Percentiles rank a stretch among this genome's conserved stretches.
Evolutionary conservation across 2,329 filamentous ascomycete species (phyloP).

Genomic region (Exophiala sp.): DNA sequence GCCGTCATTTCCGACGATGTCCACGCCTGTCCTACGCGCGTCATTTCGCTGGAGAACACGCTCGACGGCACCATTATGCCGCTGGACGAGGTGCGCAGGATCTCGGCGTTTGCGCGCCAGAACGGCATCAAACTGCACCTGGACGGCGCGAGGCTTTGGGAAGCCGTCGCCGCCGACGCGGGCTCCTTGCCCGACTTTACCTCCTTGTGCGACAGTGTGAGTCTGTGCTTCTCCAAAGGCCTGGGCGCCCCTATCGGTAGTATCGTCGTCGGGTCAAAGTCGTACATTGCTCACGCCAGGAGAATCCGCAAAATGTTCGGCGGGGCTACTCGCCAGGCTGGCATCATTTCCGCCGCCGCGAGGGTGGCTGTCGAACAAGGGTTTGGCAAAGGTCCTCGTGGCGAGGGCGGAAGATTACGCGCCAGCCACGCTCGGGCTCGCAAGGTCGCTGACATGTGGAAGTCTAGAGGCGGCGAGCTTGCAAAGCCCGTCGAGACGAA

Average conservation of each 20-base stretch:
- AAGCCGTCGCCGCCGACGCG: constrained; percentile 66
- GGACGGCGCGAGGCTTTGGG: constrained; percentile 77
- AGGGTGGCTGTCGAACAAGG: constrained; percentile 73
- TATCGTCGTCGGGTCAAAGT: constrained; percentile 58
- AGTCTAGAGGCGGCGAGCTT: constrained; percentile 60
- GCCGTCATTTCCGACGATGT: constrained; percentile 63
- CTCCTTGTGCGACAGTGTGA: constrained; percentile 65
- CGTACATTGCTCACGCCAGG: constrained; percentile 60
- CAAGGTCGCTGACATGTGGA: constrained; percentile 61
- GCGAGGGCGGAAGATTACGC: constrained; percentile 57
- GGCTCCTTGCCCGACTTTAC: constrained; percentile 63
- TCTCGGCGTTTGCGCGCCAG: constrained; percentile 62
- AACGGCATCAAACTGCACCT: constrained; percentile 65
- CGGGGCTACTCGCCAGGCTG: constrained; percentile 69
- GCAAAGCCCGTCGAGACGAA: constrained; percentile 74
- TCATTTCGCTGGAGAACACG: constrained; percentile 83
- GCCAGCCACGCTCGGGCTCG: constrained; percentile 58
- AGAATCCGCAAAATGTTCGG: constrained; percentile 77
- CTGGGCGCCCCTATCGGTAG: constrained; percentile 75
- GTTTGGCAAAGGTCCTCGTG: constrained; percentile 55
- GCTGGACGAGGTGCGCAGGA: constrained; percentile 61
- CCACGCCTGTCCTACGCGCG: constrained; percentile 70
- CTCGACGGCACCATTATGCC: constrained; percentile 74
- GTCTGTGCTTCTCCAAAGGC: constrained; percentile 75
- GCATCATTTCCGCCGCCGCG: constrained; percentile 69